Conservation (phyloP, 306 rosid species). For the Vachellia pachyceras region DNA sequence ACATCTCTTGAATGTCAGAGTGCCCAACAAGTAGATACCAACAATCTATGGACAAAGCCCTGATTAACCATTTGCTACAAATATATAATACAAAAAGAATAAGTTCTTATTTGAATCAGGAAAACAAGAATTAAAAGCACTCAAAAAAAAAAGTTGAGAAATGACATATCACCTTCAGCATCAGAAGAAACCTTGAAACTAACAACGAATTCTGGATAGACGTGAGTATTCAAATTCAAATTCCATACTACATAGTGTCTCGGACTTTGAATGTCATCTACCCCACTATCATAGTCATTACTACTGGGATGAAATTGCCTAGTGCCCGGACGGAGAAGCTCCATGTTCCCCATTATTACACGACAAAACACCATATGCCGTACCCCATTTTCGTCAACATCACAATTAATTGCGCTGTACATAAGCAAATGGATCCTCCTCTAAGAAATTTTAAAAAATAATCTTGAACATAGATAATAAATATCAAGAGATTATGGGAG, state of each 20-base stretch:
- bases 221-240: constrained; percentile 71
- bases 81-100: constrained; percentile 15
- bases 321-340: constrained; percentile 58
- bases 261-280: constrained; percentile 63
- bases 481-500: constrained; percentile 1
- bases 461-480: constrained; percentile 23
- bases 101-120: neutral
- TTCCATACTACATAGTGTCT: constrained; percentile 59
- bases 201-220: constrained; percentile 71
- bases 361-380: constrained; percentile 67
- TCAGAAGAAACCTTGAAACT: constrained; percentile 60
- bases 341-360: constrained; percentile 73
- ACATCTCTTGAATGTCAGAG: constrained; percentile 41
- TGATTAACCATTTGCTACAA: constrained; percentile 16
- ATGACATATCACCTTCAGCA: constrained; percentile 59
- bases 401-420: constrained; percentile 62
- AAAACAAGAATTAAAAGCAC: constrained; percentile 13
- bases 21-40: constrained; percentile 44
- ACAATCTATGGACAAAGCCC: constrained; percentile 39
- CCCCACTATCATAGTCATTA: constrained; percentile 72
- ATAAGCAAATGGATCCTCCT: constrained; percentile 40
- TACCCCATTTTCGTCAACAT: constrained; percentile 68
- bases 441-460: constrained; percentile 23
- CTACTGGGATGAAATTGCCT: constrained; percentile 63
- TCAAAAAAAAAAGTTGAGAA: constrained; percentile 32